These are phyloP conservation scores for Fusarium abutilonis DNA, from an alignment of 2,329 filamentous ascomycete species.

Conservation along the genomic window DNA sequence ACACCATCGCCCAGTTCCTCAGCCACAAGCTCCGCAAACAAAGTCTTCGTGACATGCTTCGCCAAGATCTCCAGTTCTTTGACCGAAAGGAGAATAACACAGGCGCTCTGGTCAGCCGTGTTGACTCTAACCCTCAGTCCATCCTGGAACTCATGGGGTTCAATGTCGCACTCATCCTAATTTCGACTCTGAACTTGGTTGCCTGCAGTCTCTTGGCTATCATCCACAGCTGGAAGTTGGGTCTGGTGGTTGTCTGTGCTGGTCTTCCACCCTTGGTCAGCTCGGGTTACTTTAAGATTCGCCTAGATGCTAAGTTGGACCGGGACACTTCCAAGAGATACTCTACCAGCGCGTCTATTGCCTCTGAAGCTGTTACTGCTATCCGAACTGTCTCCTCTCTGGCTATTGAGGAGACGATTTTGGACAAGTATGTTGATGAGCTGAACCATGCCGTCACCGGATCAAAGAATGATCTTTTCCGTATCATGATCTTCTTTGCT, in stretches of 20 bases:
- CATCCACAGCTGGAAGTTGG: constrained; percentile 59
- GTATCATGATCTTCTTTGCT: constrained; percentile 51
- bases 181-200: constrained; percentile 51
- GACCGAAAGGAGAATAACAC: constrained; percentile 54
- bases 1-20: constrained; percentile 45
- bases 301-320: constrained; percentile 54
- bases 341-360: constrained; percentile 54
- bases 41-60: constrained; percentile 48
- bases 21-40: constrained; percentile 43
- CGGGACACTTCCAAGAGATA: constrained; percentile 48
- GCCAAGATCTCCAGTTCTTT: constrained; percentile 56
- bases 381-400: constrained; percentile 56
- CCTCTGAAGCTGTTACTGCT: constrained; percentile 55
- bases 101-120: constrained; percentile 50
- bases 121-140: constrained; percentile 52
- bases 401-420: constrained; percentile 52
- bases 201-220: constrained; percentile 56
- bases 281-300: constrained; percentile 53
- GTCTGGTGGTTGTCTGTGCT: constrained; percentile 58
- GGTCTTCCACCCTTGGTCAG: constrained; percentile 51
- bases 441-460: constrained; percentile 46
- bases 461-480: constrained; percentile 47
- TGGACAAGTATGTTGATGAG: constrained; percentile 47
- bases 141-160: constrained; percentile 57
- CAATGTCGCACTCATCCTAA: constrained; percentile 54